phyloP scores from a whole-genome alignment of 495 filamentous ascomycete genomes.

The Rhypophila decipiens region DNA sequence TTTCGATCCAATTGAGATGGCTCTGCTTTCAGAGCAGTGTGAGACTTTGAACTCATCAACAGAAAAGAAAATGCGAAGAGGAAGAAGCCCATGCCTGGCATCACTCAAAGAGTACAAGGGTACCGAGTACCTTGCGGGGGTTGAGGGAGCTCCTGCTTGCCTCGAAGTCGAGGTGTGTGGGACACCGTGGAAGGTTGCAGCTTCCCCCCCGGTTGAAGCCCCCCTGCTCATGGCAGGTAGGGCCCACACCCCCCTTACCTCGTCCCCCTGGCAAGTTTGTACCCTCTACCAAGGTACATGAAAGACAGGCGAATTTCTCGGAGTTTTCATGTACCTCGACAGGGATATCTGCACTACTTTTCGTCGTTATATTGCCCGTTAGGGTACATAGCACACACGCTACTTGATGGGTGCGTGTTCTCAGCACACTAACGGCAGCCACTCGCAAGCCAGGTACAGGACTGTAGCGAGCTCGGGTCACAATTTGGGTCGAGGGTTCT shows the following conservation, averaged over 20 bases:
- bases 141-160: neutral
- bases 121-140: slow-evolving; percentile 2
- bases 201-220: neutral
- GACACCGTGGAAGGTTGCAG: slow-evolving; percentile 1
- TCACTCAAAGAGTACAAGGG: neutral
- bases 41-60: too few relatives aligned
- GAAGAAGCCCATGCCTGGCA: too few relatives aligned
- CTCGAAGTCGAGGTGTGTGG: neutral
- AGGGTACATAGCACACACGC: slow-evolving; percentile 3
- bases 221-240: neutral
- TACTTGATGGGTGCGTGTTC: too few relatives aligned
- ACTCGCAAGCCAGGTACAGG: too few relatives aligned
- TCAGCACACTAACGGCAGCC: slow-evolving; percentile 11
- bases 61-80: too few relatives aligned
- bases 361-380: slow-evolving; percentile 20
- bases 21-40: too few relatives aligned
- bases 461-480: too few relatives aligned
- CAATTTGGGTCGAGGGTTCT: too few relatives aligned
- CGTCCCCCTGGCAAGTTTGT: too few relatives aligned
- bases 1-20: neutral
- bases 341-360: slow-evolving; percentile 22
- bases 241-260: neutral
- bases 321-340: neutral
- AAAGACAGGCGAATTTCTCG: neutral
- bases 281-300: neutral